Evolutionary conservation across 352 stramenopile species (phyloP), one percentile per base, ranked within the genome.

Genomic region (Globisporangium cystogenes): DNA sequence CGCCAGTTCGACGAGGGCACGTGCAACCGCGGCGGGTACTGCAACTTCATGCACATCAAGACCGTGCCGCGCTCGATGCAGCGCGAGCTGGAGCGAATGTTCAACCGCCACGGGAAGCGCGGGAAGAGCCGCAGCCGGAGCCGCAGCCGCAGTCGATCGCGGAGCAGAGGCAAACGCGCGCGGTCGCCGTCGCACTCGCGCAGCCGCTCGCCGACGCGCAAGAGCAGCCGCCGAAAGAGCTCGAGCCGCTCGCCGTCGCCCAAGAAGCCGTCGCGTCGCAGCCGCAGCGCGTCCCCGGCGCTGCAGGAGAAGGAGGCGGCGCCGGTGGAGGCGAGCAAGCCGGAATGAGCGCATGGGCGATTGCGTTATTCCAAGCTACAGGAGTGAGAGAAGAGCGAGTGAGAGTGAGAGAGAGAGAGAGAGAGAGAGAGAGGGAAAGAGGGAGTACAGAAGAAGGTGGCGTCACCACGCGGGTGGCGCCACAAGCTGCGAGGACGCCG

Each of bases 21-120:
- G 21, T 99, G 98, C 77, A 91, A 90, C 60, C 82, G 96, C 21
- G 97, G 97, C 21, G 95, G 94, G 16, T 99, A 99, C 68, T 99
- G 98, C 82, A 99, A 99, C 77, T 99, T 99, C 67, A 99, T 99
- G 95, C 98, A 99, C 71, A 96, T 99, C 54, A 89, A 95, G 57
- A 96, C 89, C 14, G 86, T 97, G 6, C 82, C 85, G 8, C 70
- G 77, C 1, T 74, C 82, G 18, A 89, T 97, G 67, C 70, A 91
- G 61, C 74, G 74, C 29, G 88, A 97, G 55, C 67, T 97, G 11
- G 71, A 96, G 59, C 77, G 67, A 31, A 79, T 90, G 52, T 96
- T 91, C 61, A 94, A 96, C 54, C 80, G 74, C n/a, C 66, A 65
- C 18, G 62, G 48, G 41, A 51, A 40, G 21, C 44, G 51, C 16